These are phyloP conservation scores for Glarea lozoyensis DNA, from an alignment of 495 filamentous ascomycete genomes.

Conservation along the genomic window DNA sequence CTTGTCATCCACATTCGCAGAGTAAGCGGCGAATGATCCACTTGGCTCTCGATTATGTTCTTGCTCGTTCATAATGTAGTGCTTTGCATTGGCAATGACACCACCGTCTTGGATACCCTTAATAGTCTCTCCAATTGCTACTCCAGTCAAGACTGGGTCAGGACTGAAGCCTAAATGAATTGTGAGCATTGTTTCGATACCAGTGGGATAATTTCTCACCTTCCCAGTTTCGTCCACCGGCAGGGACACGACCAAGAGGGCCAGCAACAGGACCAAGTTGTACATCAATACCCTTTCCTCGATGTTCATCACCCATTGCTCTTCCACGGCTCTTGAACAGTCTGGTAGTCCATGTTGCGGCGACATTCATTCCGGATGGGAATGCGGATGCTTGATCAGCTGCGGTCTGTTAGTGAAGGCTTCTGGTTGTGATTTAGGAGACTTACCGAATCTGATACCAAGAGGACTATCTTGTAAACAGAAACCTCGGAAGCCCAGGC, in stretches of 20 bases:
- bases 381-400: slow-evolving; percentile 75
- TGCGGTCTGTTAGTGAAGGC: background rate
- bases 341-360: slow-evolving; percentile 53
- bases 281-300: slow-evolving; percentile 76
- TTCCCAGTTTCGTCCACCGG: slow-evolving; percentile 89
- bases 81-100: slow-evolving; percentile 76
- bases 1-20: slow-evolving; percentile 84
- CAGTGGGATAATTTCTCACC: slow-evolving; percentile 17
- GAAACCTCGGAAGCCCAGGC: slow-evolving; percentile 70
- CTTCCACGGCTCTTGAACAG: slow-evolving; percentile 67
- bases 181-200: background rate
- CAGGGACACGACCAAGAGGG: slow-evolving; percentile 65
- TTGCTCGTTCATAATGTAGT: slow-evolving; percentile 65
- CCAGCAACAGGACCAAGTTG: slow-evolving; percentile 86
- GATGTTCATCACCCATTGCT: slow-evolving; percentile 74
- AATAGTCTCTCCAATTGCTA: slow-evolving; percentile 63
- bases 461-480: slow-evolving; percentile 90
- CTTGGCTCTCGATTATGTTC: slow-evolving; percentile 74
- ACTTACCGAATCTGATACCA: slow-evolving; percentile 63
- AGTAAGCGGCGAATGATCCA: slow-evolving; percentile 55
- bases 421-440: background rate
- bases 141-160: slow-evolving; percentile 69
- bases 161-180: slow-evolving; percentile 44
- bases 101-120: slow-evolving; percentile 77
- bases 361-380: slow-evolving; percentile 71